Conservation (phyloP, 495 filamentous ascomycete species). For the Aspergillus avenaceus region DNA sequence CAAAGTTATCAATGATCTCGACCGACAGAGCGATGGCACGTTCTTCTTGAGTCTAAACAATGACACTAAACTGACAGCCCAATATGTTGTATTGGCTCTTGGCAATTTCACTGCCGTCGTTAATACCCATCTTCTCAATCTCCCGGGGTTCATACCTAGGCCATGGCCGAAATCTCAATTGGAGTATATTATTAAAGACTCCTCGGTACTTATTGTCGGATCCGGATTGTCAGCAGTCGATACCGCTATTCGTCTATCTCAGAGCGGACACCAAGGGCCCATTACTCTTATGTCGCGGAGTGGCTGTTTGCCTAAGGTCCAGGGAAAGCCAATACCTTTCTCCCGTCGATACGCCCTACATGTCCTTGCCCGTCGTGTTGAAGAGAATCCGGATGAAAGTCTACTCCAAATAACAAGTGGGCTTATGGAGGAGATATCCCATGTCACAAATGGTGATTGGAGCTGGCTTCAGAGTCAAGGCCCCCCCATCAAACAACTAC, state of each 20-base stretch:
- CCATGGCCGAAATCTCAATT: constrained; percentile 1
- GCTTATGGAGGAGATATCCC: constrained; percentile 1
- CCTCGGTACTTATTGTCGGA: constrained; percentile 1
- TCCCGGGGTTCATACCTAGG: background rate
- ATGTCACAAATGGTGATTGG: background rate
- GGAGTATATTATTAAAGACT: background rate
- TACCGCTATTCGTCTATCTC: background rate
- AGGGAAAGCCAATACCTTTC: background rate
- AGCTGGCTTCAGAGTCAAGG: constrained; percentile 3
- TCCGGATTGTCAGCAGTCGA: constrained; percentile 3
- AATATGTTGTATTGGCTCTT: background rate
- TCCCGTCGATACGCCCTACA: background rate
- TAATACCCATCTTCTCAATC: background rate
- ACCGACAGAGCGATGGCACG: background rate
- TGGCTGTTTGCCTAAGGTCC: constrained; percentile 3
- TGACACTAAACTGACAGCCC: background rate
- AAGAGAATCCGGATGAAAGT: background rate
- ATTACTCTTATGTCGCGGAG: constrained; percentile 6
- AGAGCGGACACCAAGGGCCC: constrained; percentile 1
- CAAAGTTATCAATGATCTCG: background rate
- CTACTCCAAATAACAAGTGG: background rate
- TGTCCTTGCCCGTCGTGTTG: background rate
- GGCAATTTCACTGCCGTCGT: constrained; percentile 1
- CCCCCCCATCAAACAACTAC: background rate
- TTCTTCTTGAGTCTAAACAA: background rate